A percentile compares a stretch with the other conserved stretches of the same genome.
Conservation (phyloP, 257 asterid species). For the Lithospermum erythrorhizon region DNA sequence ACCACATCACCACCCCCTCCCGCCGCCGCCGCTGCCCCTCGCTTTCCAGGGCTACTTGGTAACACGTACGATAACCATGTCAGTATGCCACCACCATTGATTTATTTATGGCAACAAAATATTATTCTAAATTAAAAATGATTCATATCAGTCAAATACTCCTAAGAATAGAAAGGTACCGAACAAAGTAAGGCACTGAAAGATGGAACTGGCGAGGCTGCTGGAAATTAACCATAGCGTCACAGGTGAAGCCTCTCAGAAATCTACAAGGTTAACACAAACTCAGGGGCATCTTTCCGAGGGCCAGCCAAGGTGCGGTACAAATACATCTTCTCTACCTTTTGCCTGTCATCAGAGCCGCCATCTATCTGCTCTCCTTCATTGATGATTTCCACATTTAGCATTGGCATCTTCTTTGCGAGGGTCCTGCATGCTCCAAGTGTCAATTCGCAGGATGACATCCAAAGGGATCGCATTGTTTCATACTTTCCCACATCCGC, state of each 20-base stretch:
- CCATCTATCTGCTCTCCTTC: constrained; percentile 38
- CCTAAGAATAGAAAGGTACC: neutral
- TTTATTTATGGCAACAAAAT: too few relatives aligned
- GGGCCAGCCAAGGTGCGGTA: constrained; percentile 70
- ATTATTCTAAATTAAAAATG: too few relatives aligned
- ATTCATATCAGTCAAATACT: too few relatives aligned
- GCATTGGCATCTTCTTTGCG: constrained; percentile 67
- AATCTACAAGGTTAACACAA: constrained; percentile 50
- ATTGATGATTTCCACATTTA: constrained; percentile 62
- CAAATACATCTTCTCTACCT: constrained; percentile 69
- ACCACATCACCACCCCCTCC: too few relatives aligned
- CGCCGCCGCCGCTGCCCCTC: too few relatives aligned
- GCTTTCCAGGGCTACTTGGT: too few relatives aligned
- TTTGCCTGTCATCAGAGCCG: constrained; percentile 28
- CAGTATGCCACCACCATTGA: too few relatives aligned
- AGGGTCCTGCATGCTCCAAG: constrained; percentile 66
- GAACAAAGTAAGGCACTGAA: neutral
- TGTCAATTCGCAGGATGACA: constrained; percentile 83
- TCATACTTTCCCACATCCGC: constrained; percentile 83
- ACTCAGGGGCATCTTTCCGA: constrained; percentile 57
- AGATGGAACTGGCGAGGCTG: neutral
- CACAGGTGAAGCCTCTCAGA: neutral
- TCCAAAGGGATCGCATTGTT: constrained; percentile 98
- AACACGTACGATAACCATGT: too few relatives aligned
- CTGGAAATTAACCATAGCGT: neutral